Evolutionary conservation across 371 early-diverging fungal genomes (phyloP), one percentile per base, ranked within the genome.

Genomic region (Synchytrium microbalum): DNA sequence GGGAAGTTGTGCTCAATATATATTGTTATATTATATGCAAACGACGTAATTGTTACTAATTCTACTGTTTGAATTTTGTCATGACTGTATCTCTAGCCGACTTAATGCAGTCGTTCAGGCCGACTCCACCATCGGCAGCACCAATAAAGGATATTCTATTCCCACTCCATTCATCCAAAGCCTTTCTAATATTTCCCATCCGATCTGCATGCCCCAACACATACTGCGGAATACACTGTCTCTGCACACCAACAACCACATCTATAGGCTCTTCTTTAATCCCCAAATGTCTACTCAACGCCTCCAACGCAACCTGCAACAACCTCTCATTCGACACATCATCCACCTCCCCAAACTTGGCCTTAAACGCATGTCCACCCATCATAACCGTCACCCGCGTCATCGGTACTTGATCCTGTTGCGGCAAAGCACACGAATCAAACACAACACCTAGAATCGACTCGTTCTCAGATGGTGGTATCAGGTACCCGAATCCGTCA

Each of bases 201-300:
- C 86, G 73, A 16, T 81, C 76, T 30, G 78, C 61, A 66, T 96
- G 94, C 0, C 93, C 95, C 0, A 93, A 91, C 0, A 76, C 64
- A 67, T 93, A 95, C 64, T 93, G 90, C 8, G 95, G 94, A 56
- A 96, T 94, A 70, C 96, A 96, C n/a, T 85, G 73, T 1, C 69
- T 64, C n/a, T 87, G 85, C 19, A 93, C 56, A 32, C 79, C 72
- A 0, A 82, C 86, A 55, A 75, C 71, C 2, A 72, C 61, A 28
- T 78, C 78, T 0, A 75, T 69, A 0, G 92, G 91, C 0, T 67
- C n/a, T 63, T 19, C 54, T 54, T 63, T 63, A 23, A 46, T 68
- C 27, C 62, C 67, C 30, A 57, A 23, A n/a, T 62, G 62, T 52
- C 62, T 54, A 2, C 27, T 30, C 16, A 58, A 31, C 8, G 28